phyloP scores from a whole-genome alignment of 345 rosid species.

The Passiflora organensis region DNA sequence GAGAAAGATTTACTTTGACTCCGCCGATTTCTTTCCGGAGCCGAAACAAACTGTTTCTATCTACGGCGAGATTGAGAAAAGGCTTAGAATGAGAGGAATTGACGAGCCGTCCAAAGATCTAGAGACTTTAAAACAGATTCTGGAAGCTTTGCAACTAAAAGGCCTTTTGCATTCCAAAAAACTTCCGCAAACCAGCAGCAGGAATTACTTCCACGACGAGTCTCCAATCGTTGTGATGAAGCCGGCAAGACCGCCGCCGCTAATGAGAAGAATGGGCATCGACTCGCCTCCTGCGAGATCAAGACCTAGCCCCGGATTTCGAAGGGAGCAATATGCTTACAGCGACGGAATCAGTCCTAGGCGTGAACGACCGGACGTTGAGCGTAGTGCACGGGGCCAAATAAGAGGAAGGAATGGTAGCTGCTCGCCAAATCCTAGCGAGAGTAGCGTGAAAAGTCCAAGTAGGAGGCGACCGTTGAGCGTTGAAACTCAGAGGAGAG shows the following conservation, averaged over 20 bases:
- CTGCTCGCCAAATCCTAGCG: conserved; percentile 38
- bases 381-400: conserved; percentile 28
- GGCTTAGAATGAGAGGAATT: conserved; percentile 60
- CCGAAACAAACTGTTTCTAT: conserved; percentile 41
- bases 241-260: conserved; percentile 31
- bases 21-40: conserved; percentile 86
- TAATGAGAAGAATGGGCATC: conserved; percentile 22
- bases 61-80: conserved; percentile 58
- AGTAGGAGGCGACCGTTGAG: conserved; percentile 36
- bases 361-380: conserved; percentile 34
- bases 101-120: conserved; percentile 76
- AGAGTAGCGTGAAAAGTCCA: conserved; percentile 45
- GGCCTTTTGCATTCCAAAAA: conserved; percentile 73
- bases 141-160: conserved; percentile 81
- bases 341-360: conserved; percentile 37
- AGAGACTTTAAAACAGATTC: conserved; percentile 78
- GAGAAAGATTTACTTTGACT: conserved; percentile 57
- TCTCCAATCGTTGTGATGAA: conserved; percentile 50
- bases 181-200: conserved; percentile 24
- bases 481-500: conserved; percentile 39
- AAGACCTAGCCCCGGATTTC: conserved; percentile 32
- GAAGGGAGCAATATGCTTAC: conserved; percentile 25
- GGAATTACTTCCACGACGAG: conserved; percentile 50
- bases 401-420: conserved; percentile 37
- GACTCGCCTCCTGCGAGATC: conserved; percentile 34